A percentile compares a stretch with the other conserved stretches of the same genome.
Conservation (phyloP, 73 alveolate species). For the Diophrys sp. region DNA sequence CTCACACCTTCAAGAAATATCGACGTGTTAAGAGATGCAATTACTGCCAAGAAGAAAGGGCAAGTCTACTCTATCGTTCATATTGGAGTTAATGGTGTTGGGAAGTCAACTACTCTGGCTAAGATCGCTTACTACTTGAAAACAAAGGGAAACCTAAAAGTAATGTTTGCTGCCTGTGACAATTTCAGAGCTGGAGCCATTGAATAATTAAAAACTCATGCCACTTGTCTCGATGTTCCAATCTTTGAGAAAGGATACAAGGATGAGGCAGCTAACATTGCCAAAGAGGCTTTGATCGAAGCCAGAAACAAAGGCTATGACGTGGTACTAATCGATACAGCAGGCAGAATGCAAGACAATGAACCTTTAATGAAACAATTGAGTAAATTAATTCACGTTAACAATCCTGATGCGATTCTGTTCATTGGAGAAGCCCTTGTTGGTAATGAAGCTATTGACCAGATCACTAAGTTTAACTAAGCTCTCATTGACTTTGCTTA, state of each 20-base stretch:
- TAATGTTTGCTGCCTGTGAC: slow-evolving; percentile 99
- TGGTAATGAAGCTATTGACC: slow-evolving; percentile 99
- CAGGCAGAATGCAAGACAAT: slow-evolving; percentile 99
- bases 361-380: slow-evolving; percentile 98
- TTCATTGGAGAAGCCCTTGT: slow-evolving; percentile 99
- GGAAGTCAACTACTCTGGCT: slow-evolving; percentile 99
- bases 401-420: slow-evolving; percentile 96
- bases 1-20: slow-evolving; percentile 94
- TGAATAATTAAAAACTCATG: slow-evolving; percentile 97
- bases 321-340: slow-evolving; percentile 99
- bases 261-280: slow-evolving; percentile 94
- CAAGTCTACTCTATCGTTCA: slow-evolving; percentile 88
- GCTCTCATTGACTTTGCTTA: slow-evolving; percentile 90
- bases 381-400: slow-evolving; percentile 94
- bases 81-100: slow-evolving; percentile 99
- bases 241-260: slow-evolving; percentile 99
- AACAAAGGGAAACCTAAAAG: slow-evolving; percentile 78
- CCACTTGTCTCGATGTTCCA: slow-evolving; percentile 91
- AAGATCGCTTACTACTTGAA: slow-evolving; percentile 96
- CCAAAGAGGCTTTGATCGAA: slow-evolving; percentile 90
- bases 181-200: slow-evolving; percentile 99
- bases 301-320: slow-evolving; percentile 91
- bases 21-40: slow-evolving; percentile 93
- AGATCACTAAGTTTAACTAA: slow-evolving; percentile 92
- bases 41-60: slow-evolving; percentile 86